Conservation (phyloP, 768 basidiomycete species). For the Imleria badia region DNA sequence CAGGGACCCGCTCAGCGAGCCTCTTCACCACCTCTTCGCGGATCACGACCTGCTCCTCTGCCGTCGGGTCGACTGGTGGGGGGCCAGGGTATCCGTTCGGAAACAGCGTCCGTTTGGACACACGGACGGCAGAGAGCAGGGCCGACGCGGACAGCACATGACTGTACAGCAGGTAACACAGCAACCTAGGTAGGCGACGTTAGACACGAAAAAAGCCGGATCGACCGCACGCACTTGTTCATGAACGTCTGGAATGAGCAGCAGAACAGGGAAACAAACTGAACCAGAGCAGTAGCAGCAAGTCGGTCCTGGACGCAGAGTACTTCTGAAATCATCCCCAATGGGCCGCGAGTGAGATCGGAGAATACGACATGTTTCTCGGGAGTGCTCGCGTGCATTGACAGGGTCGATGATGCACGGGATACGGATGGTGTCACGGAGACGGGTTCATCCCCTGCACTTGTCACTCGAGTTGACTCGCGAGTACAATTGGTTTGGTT, state of each 20-base stretch:
- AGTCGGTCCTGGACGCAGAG: slow-evolving; percentile 49
- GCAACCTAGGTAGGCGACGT: slow-evolving; percentile 44
- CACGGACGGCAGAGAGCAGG: slow-evolving; percentile 51
- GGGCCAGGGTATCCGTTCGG: slow-evolving; percentile 87
- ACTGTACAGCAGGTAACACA: slow-evolving; percentile 64
- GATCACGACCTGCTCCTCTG: slow-evolving; percentile 69
- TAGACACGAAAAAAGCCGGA: slow-evolving; percentile 2
- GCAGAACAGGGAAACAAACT: slow-evolving; percentile 46
- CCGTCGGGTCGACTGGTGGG: slow-evolving; percentile 68
- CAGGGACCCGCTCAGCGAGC: slow-evolving; percentile 42
- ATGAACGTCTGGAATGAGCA: slow-evolving; percentile 52
- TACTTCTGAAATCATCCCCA: slow-evolving; percentile 51
- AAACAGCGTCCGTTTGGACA: slow-evolving; percentile 72
- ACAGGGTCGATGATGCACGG: slow-evolving; percentile 26
- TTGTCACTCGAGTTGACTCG: not conserved
- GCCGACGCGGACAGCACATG: slow-evolving; percentile 52
- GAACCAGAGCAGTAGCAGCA: slow-evolving; percentile 46
- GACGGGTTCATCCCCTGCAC: not conserved
- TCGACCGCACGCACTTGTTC: slow-evolving; percentile 46
- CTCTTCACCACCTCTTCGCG: slow-evolving; percentile 41
- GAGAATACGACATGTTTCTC: slow-evolving; percentile 2
- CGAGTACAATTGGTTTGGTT: slow-evolving; percentile 39
- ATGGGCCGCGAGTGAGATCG: slow-evolving; percentile 42
- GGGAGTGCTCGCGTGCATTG: slow-evolving; percentile 10
- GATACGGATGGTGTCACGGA: slow-evolving; percentile 21